Evolutionary conservation across 805 yeast species (phyloP).

Genomic region (Candida arabinofermentans): DNA sequence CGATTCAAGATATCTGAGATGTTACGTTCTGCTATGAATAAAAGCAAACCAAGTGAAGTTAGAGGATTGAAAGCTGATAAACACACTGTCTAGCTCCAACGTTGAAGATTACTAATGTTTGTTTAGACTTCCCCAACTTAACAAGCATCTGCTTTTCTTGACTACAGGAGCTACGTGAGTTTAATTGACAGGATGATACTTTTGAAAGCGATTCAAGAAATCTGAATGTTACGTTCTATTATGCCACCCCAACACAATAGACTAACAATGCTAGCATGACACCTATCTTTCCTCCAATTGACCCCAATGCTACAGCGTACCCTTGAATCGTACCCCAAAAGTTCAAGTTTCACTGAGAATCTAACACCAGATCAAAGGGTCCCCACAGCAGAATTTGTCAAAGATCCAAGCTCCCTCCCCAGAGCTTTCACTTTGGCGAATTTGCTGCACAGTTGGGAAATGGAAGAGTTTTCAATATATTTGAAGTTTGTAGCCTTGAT

Average conservation of each 20-base stretch:
- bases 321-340: constrained; percentile 23
- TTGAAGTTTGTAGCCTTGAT: constrained; percentile 52
- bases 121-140: too few relatives aligned
- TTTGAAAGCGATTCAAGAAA: too few relatives aligned
- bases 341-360: constrained; percentile 26
- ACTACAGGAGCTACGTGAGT: too few relatives aligned
- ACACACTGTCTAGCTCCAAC: too few relatives aligned
- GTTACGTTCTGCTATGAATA: constrained; percentile 3
- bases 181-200: too few relatives aligned
- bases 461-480: constrained; percentile 83
- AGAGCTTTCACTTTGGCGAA: constrained; percentile 75
- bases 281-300: too few relatives aligned
- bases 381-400: constrained; percentile 25
- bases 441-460: constrained; percentile 98
- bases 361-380: constrained; percentile 29
- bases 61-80: too few relatives aligned
- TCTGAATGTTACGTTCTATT: background rate
- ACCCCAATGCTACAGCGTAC: too few relatives aligned
- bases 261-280: constrained; percentile 8
- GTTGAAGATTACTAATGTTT: too few relatives aligned
- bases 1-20: too few relatives aligned
- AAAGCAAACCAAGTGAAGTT: too few relatives aligned
- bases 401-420: constrained; percentile 25
- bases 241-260: constrained; percentile 2
- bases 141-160: too few relatives aligned